Conservation (phyloP, 129 eudicot species). For the carrot (Daucus carota) region DNA sequence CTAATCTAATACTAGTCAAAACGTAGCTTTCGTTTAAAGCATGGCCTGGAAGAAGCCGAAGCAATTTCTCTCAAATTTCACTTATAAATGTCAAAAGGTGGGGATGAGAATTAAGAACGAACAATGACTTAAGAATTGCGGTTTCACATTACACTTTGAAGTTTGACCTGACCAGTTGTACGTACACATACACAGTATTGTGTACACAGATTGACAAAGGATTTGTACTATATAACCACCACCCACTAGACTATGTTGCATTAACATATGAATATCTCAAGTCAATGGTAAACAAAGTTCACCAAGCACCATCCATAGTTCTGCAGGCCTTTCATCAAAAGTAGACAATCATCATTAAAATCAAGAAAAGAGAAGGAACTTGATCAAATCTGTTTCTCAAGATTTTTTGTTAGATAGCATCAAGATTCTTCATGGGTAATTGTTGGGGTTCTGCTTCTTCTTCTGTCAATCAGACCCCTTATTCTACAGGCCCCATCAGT, state of each 20-base stretch:
- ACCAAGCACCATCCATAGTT: background rate
- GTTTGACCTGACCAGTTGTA: background rate
- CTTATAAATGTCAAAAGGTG: background rate
- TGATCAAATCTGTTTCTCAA: background rate
- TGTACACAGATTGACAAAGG: background rate
- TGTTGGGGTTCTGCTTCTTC: conserved; percentile 36
- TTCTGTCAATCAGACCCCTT: conserved; percentile 19
- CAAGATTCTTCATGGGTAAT: conserved; percentile 23
- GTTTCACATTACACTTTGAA: background rate
- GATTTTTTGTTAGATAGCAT: background rate
- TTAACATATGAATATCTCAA: background rate
- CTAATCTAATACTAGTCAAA: background rate
- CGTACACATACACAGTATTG: background rate
- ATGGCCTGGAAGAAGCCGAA: background rate
- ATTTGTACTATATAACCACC: background rate
- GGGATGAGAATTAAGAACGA: background rate
- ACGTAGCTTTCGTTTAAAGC: background rate
- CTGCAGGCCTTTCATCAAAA: background rate
- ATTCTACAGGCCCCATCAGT: conserved; percentile 20
- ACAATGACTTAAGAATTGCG: background rate
- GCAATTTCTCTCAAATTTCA: background rate
- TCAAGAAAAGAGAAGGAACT: background rate
- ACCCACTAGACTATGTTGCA: background rate
- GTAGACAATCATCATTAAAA: background rate
- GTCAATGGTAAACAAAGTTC: conserved; percentile 3